Percentiles rank a stretch among this genome's conserved stretches.
Conservation (phyloP, 495 filamentous ascomycete genomes). For the Hypoxylon perforatum region DNA sequence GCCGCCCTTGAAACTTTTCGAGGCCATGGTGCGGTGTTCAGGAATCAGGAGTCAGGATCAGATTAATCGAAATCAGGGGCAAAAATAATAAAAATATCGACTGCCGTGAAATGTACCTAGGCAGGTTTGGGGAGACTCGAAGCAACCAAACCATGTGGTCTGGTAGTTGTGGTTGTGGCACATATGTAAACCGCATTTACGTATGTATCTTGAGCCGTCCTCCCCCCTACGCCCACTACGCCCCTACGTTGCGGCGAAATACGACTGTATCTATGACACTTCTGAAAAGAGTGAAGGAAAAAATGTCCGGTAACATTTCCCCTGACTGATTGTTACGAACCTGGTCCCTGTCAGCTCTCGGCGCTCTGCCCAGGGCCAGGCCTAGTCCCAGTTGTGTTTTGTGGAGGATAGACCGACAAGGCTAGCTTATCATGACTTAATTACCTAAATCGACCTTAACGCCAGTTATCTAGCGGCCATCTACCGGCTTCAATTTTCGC, state of each 20-base stretch:
- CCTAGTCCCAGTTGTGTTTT: slow-evolving; percentile 21
- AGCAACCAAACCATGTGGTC: slow-evolving; percentile 51
- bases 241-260: slow-evolving; percentile 40
- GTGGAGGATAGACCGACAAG: slow-evolving; percentile 32
- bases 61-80: slow-evolving; percentile 22
- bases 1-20: slow-evolving; percentile 21
- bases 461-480: slow-evolving; percentile 29
- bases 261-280: slow-evolving; percentile 31
- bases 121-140: slow-evolving; percentile 27
- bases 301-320: slow-evolving; percentile 45
- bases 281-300: slow-evolving; percentile 25
- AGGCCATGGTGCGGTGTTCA: slow-evolving; percentile 35
- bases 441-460: slow-evolving; percentile 27
- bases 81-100: slow-evolving; percentile 17
- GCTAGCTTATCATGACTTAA: slow-evolving; percentile 19
- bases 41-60: too few relatives aligned
- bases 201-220: neutral
- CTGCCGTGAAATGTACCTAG: slow-evolving; percentile 32
- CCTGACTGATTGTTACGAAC: slow-evolving; percentile 42
- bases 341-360: slow-evolving; percentile 37
- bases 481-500: slow-evolving; percentile 38
- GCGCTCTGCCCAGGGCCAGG: slow-evolving; percentile 14
- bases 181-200: slow-evolving; percentile 5
- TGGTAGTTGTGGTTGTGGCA: slow-evolving; percentile 34
- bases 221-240: neutral